Conservation (phyloP, 139 green algal genomes). For the Yamagishiella unicocca region DNA sequence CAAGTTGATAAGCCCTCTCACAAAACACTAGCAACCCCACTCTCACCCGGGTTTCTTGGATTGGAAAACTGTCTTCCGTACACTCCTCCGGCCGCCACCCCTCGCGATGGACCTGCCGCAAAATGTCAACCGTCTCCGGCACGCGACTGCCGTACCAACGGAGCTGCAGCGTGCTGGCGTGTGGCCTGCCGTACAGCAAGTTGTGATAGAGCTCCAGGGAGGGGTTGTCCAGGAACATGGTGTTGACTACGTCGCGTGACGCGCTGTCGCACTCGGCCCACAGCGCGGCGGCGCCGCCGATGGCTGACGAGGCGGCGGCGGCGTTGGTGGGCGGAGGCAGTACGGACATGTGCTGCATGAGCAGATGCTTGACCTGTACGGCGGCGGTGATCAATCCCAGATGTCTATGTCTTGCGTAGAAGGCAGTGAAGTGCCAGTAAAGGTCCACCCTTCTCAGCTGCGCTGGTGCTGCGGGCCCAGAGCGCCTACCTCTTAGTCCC, state of each 20-base stretch:
- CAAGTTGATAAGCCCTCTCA: no score
- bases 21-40: no score
- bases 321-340: conserved; percentile 37
- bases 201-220: conserved; percentile 92
- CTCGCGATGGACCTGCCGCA: conserved; percentile 53
- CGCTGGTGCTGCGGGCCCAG: no score
- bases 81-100: conserved; percentile 56
- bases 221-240: conserved; percentile 88
- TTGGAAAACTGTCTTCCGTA: conserved; percentile 53
- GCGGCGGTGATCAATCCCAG: no score
- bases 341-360: conserved; percentile 56
- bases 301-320: neutral
- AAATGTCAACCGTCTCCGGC: conserved; percentile 34
- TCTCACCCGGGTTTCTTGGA: conserved; percentile 53
- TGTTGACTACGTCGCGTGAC: conserved; percentile 69
- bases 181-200: conserved; percentile 84
- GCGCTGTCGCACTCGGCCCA: conserved; percentile 32
- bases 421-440: no score
- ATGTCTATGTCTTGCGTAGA: no score
- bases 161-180: conserved; percentile 59
- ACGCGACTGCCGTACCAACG: conserved; percentile 39
- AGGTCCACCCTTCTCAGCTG: no score
- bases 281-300: neutral
- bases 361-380: conserved; percentile 35
- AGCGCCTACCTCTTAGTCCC: no score